Base-by-base conservation (phyloP, 2,329 filamentous ascomycete genomes). In the Colletotrichum sansevieriae region DNA sequence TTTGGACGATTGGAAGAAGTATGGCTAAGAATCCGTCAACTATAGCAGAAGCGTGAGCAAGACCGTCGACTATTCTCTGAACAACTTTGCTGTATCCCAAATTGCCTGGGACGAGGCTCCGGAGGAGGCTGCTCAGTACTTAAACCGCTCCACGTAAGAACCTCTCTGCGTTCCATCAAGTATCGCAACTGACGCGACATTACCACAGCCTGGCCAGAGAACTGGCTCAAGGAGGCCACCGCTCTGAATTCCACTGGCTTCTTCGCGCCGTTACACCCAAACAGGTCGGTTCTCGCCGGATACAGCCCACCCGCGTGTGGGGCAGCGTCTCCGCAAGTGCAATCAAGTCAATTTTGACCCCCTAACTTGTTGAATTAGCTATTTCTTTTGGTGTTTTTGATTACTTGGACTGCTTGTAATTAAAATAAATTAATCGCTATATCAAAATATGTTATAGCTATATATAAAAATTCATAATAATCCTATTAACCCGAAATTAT, bases 31-130 rank as follows among this genome's bases (percentile, higher is more conserved):
- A 54, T 86, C 86, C 1, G 82, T 84, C 0, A 77, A 75, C 8
- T 82, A 78, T 1, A 88, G 18, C 88, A 80, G 88, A 9, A 83
- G 84, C 2, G 82, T 89, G 1, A 86, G 83, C 7, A 80, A 86
- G 15, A 87, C 86, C 0, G 83, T 88, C 0, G 87, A 89, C 72
- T 90, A 89, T 71, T 81, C 85, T 0, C 78, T 83, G 44, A 89
- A 90, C 71, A 88, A 90, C 74, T 90, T 88, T 70, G 82, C 81
- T 22, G 22, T 22, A n/a, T n/a, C n/a, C n/a, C n/a, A n/a, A n/a
- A n/a, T n/a, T n/a, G n/a, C n/a, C n/a, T n/a, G n/a, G n/a, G n/a
- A n/a, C n/a, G n/a, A n/a, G n/a, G n/a, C n/a, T n/a, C n/a, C n/a
- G n/a, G n/a, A n/a, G n/a, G n/a, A n/a, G n/a, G n/a, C n/a, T n/a